Base-by-base conservation (phyloP, 495 filamentous ascomycete genomes). In the Tuber indicum region DNA sequence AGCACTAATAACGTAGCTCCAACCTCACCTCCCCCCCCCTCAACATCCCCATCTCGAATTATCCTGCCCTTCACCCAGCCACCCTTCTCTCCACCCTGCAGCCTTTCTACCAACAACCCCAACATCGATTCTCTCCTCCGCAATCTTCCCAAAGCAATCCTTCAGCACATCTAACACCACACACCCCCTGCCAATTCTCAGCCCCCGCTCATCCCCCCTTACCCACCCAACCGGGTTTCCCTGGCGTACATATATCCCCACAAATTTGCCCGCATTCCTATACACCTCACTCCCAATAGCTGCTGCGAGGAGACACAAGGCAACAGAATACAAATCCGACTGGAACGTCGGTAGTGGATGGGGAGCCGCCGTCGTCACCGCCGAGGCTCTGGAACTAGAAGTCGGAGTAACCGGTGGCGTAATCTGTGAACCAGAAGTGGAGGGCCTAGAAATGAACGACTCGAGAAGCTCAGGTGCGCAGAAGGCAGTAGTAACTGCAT, bases 161-260 rank as follows among this genome's bases (percentile, higher is more conserved):
- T 71, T 72, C 62, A 83, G n/a, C 74, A 79, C 73, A 5, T 58
- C 49, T 16, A 43, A 72, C 41, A 83, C 81, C 14, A 71, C 70
- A 6, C 79, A 73, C 14, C 79, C 74, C 49, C 66, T 75, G 0
- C 72, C 75, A 44, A 81, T 75, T 36, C 75, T 79, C 72, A 81
- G 45, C 17, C 74, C 76, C 43, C 76, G 72, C 26, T 83, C 82
- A 14, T 78, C 82, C 5, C 70, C 69, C 72, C 80, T 77, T 39
- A 83, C 78, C 82, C 82, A 83, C 46, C 81, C 82, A 46, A 83
- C 58, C 39, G 82, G 82, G 10, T 83, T 75, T 49, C 82, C 82
- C 49, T 82, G 74, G 14, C 81, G 69, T 21, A 75, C 82, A 76
- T 83, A 83, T 39, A 83, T 83, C 12, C 76, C 81, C 21, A 71